phyloP scores from a whole-genome alignment of 768 basidiomycete genomes.

The Trametopsis cervina region DNA sequence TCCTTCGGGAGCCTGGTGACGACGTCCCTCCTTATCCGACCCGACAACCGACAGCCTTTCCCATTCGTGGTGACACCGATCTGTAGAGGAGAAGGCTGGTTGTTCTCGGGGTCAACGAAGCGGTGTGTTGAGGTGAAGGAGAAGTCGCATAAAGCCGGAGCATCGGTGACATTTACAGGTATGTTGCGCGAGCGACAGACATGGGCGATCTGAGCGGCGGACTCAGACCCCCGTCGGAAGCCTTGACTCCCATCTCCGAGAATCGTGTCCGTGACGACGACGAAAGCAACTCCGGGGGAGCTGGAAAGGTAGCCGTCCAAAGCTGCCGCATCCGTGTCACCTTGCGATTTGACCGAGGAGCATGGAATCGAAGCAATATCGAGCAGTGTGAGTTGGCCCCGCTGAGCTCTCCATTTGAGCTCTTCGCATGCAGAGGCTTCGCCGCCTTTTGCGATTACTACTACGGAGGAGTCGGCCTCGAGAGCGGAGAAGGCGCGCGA shows the following conservation, averaged over 20 bases:
- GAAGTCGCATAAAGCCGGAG: constrained; percentile 83
- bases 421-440: constrained; percentile 56
- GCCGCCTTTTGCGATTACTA: constrained; percentile 53
- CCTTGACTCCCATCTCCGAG: constrained; percentile 25
- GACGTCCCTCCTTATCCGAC: constrained; percentile 77
- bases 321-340: constrained; percentile 33
- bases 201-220: constrained; percentile 51
- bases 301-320: constrained; percentile 42
- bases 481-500: constrained; percentile 77
- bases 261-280: constrained; percentile 80
- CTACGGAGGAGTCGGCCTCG: constrained; percentile 69
- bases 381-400: constrained; percentile 49
- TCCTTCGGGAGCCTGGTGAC: constrained; percentile 66
- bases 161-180: constrained; percentile 82
- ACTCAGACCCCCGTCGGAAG: constrained; percentile 37
- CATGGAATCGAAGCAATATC: constrained; percentile 44
- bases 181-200: constrained; percentile 54
- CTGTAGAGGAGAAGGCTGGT: constrained; percentile 48
- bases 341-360: constrained; percentile 22
- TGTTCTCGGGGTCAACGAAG: constrained; percentile 47
- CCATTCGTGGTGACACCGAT: constrained; percentile 89
- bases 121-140: constrained; percentile 83
- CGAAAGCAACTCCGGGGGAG: constrained; percentile 36
- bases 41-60: constrained; percentile 79
- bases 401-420: constrained; percentile 52